Base-by-base conservation (phyloP, 306 rosid genomes). In the Cercis canadensis region DNA sequence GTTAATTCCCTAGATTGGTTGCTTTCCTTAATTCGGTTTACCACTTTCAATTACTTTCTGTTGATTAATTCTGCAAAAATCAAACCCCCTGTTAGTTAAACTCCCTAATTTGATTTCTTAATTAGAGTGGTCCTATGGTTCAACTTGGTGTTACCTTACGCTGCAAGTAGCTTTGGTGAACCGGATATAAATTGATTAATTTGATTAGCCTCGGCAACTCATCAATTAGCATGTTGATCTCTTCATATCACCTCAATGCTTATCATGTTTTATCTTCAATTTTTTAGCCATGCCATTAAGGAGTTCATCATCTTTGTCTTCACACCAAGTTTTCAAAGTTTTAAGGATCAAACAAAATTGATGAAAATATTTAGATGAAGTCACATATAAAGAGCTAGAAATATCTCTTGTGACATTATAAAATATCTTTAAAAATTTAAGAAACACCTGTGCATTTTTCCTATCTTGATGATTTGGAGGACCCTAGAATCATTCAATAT, bases 211-310 rank as follows among this genome's bases (percentile, higher is more conserved):
- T n/a, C n/a, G n/a, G n/a, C n/a, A n/a, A n/a, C n/a, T n/a, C n/a
- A n/a, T n/a, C n/a, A n/a, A 34, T 34, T 34, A 34, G 7, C 39
- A 34, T 34, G n/a, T 34, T 4, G 7, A 3, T 34, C 7, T 34
- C 7, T 34, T 34, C 7, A 34, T 34, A 7, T 34, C 13, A 14
- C 39, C 33, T 70, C 56, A 68, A 32, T 58, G 32, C 19, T 69
- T 60, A 2, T 76, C 65, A 55, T 11, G 64, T 17, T 67, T 60
- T 4, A 1, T 3, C 12, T 62, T 76, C 50, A 69, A 51, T 18
- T 11, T 13, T 0, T 1, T n/a, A 4, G 43, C 81, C 12, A 33
- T 7, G 4, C 0, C 5, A 1, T 15, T 16, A 17, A 76, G 2
- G 4, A 44, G 13, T 6, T 6, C 5, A 15, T 70, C 37, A 0